A percentile compares a stretch with the other conserved stretches of the same genome.
Conservation (phyloP, 2,329 filamentous ascomycete genomes). For the Ceratocystis eucalypticola region DNA sequence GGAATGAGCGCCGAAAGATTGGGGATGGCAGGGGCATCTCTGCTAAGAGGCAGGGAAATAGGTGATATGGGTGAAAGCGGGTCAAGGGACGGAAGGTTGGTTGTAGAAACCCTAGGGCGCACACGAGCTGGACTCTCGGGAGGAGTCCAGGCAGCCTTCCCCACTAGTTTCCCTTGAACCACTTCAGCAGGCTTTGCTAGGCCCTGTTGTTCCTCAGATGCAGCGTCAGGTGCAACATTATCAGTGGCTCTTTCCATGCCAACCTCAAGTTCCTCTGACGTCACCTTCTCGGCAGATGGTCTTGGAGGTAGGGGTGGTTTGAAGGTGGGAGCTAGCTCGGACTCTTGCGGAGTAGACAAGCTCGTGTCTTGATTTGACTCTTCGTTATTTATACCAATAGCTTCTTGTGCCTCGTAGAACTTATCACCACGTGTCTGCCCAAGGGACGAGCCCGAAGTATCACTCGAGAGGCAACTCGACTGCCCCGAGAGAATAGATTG, state of each 20-base stretch:
- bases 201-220: background rate
- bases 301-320: background rate
- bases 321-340: background rate
- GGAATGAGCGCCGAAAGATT: background rate
- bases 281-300: background rate
- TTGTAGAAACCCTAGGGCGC: background rate
- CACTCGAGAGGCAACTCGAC: slow-evolving; percentile 15
- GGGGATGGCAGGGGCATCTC: background rate
- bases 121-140: background rate
- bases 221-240: background rate
- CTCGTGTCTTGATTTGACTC: background rate
- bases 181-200: background rate
- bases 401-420: slow-evolving; percentile 12
- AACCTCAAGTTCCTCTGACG: background rate
- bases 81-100: background rate
- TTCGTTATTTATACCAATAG: slow-evolving; percentile 5
- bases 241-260: background rate
- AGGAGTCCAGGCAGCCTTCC: background rate
- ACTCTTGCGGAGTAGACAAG: background rate
- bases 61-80: background rate
- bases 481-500: slow-evolving; percentile 12
- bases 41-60: background rate
- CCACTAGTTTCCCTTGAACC: background rate
- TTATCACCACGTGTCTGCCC: background rate
- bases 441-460: slow-evolving; percentile 11